phyloP scores from a whole-genome alignment of 1,284 basidiomycete genomes.

The Heterobasidion parviporum region DNA sequence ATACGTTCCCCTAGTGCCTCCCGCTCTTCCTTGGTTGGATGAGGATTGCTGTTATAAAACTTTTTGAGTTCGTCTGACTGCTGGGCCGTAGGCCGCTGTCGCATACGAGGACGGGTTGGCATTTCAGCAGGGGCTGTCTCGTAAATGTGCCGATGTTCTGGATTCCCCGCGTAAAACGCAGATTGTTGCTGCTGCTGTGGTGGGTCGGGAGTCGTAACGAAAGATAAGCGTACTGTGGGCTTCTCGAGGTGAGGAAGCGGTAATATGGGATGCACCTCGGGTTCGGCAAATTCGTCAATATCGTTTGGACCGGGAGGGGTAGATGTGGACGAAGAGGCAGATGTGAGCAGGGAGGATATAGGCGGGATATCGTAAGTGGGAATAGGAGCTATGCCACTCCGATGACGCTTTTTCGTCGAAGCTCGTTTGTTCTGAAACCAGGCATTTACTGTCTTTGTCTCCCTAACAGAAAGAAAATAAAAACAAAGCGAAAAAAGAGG shows the following conservation, averaged over 20 bases:
- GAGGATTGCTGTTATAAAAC: slow-evolving; percentile 50
- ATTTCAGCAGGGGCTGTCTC: slow-evolving; percentile 22
- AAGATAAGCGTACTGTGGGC: slow-evolving; percentile 3
- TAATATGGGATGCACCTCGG: slow-evolving; percentile 21
- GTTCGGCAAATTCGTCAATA: slow-evolving; percentile 34
- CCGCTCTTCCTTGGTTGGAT: slow-evolving; percentile 59
- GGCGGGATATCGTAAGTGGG: slow-evolving; percentile 24
- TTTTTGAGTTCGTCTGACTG: slow-evolving; percentile 62
- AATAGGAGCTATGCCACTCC: slow-evolving; percentile 13
- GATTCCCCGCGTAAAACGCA: slow-evolving; percentile 36
- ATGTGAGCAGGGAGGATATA: slow-evolving; percentile 36
- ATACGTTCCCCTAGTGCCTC: slow-evolving; percentile 55
- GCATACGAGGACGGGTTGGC: slow-evolving; percentile 42
- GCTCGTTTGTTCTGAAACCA: slow-evolving; percentile 83
- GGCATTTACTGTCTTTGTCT: slow-evolving; percentile 74
- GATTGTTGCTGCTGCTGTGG: slow-evolving; percentile 22
- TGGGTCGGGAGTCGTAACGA: slow-evolving; percentile 7
- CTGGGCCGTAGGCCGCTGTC: slow-evolving; percentile 50
- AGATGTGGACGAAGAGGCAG: slow-evolving; percentile 25
- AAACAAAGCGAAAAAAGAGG: slow-evolving; percentile 11
- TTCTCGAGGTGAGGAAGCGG: slow-evolving; percentile 5
- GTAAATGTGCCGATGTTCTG: slow-evolving; percentile 38
- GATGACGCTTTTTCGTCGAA: slow-evolving; percentile 63
- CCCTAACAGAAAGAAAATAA: slow-evolving; percentile 33
- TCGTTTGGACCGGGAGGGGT: slow-evolving; percentile 20